phyloP scores from a whole-genome alignment of 78 protist genomes.

The Dictyostelium intermedium region DNA sequence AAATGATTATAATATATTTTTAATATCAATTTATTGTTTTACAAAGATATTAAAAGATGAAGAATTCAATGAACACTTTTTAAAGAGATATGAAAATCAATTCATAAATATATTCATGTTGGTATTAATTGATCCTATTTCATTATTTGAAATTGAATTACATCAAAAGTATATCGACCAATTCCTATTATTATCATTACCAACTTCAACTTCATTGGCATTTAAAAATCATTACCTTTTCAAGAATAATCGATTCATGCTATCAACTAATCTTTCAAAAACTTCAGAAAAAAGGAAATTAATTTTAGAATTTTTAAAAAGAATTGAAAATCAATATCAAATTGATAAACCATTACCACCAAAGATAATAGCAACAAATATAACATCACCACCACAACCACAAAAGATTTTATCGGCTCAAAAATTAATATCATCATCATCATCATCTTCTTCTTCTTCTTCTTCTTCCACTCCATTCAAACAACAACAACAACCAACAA shows the following conservation, averaged over 20 bases:
- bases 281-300: not conserved
- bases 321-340: constrained; percentile 3
- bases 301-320: not conserved
- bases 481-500: not conserved
- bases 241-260: not conserved
- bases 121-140: not conserved
- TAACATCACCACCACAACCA: not conserved
- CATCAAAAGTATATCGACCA: not conserved
- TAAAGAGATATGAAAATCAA: not conserved
- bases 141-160: not conserved
- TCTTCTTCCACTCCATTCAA: too few species aligned
- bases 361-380: too few species aligned
- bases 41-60: not conserved
- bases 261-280: not conserved
- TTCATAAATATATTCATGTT: not conserved
- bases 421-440: not conserved
- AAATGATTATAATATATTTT: not conserved
- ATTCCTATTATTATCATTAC: not conserved
- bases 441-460: too few species aligned
- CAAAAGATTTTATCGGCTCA: not conserved
- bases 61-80: not conserved
- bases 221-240: not conserved
- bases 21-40: constrained; percentile 1
- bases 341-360: constrained; percentile 1
- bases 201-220: not conserved